Evolutionary conservation across 2,329 filamentous ascomycete genomes (phyloP).

Genomic region (Phialophora verrucosa): DNA sequence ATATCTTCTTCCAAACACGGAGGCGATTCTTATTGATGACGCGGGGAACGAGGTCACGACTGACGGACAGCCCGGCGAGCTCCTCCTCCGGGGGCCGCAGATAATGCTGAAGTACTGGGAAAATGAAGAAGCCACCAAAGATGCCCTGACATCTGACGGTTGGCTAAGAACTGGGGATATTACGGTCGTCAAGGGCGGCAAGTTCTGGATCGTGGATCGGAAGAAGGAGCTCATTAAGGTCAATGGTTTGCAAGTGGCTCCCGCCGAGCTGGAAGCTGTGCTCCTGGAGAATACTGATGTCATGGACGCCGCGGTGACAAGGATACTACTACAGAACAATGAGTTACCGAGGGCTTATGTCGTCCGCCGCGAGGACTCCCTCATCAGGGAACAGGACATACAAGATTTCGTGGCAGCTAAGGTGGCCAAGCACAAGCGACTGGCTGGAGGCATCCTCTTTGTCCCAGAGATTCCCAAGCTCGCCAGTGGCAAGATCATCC

Average conservation of each 20-base stretch:
- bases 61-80: slow-evolving; percentile 64
- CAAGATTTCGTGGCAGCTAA: slow-evolving; percentile 50
- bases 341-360: slow-evolving; percentile 50
- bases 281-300: slow-evolving; percentile 53
- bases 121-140: slow-evolving; percentile 43
- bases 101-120: slow-evolving; percentile 48
- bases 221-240: slow-evolving; percentile 64
- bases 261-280: slow-evolving; percentile 54
- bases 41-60: slow-evolving; percentile 73
- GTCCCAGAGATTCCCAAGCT: slow-evolving; percentile 64
- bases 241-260: slow-evolving; percentile 58
- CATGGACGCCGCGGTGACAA: slow-evolving; percentile 54
- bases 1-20: slow-evolving; percentile 47
- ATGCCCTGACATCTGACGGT: slow-evolving; percentile 64
- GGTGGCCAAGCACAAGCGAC: slow-evolving; percentile 60
- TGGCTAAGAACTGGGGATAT: slow-evolving; percentile 89
- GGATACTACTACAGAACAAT: slow-evolving; percentile 47
- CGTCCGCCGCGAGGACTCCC: slow-evolving; percentile 56
- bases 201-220: slow-evolving; percentile 81
- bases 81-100: slow-evolving; percentile 49
- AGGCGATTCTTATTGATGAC: slow-evolving; percentile 65
- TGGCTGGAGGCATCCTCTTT: slow-evolving; percentile 60
- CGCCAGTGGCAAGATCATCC: slow-evolving; percentile 63
- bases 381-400: slow-evolving; percentile 54
- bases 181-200: slow-evolving; percentile 73